phyloP scores from a whole-genome alignment of 1,284 basidiomycete genomes.

The Trametes sp. region DNA sequence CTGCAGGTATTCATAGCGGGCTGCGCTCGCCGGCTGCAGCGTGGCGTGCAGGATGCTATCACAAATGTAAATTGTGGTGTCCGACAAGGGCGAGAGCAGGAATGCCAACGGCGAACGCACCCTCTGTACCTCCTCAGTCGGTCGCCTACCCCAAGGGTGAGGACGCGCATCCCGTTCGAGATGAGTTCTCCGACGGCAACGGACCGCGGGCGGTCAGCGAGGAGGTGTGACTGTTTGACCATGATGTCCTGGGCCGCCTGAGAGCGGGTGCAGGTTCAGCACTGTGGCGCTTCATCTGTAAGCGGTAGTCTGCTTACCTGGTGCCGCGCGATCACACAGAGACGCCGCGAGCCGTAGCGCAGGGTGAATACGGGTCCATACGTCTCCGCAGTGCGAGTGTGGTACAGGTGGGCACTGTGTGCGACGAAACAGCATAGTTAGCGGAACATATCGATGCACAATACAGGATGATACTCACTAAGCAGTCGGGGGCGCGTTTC shows the following conservation, averaged over 20 bases:
- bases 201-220: slow-evolving; percentile 30
- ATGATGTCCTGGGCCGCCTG: slow-evolving; percentile 35
- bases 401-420: slow-evolving; percentile 23
- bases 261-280: background rate
- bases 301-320: slow-evolving; percentile 13
- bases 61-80: background rate
- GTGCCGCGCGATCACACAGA: slow-evolving; percentile 30
- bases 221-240: slow-evolving; percentile 31
- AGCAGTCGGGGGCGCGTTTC: slow-evolving; percentile 24
- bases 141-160: slow-evolving; percentile 28
- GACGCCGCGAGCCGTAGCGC: slow-evolving; percentile 30
- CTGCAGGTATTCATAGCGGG: slow-evolving; percentile 23
- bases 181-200: slow-evolving; percentile 31
- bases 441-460: too few species aligned
- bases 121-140: slow-evolving; percentile 28
- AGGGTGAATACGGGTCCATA: slow-evolving; percentile 34
- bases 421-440: background rate
- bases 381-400: slow-evolving; percentile 23
- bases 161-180: slow-evolving; percentile 29
- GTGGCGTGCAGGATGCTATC: slow-evolving; percentile 7
- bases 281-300: background rate
- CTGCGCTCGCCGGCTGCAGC: slow-evolving; percentile 18
- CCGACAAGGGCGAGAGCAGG: too few species aligned
- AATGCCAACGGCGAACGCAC: too few species aligned
- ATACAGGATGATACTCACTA: slow-evolving; percentile 17